Evolutionary conservation across 805 yeast genomes (phyloP), one percentile per base, ranked within the genome.

Genomic region (Komagataella pastoris): DNA sequence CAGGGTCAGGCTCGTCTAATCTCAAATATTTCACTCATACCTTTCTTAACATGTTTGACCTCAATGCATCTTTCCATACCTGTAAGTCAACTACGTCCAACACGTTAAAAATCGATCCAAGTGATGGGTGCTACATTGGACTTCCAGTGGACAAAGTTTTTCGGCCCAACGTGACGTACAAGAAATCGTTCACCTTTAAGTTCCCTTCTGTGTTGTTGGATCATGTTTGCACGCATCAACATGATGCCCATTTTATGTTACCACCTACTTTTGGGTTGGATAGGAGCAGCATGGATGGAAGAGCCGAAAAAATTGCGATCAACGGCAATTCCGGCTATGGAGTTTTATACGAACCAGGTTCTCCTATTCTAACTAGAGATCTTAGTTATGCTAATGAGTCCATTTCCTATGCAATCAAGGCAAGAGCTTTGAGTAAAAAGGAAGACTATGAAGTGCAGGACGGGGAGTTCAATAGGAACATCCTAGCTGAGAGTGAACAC

Each of bases 111-210:
- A 5, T 30, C 5, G 40, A 30, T 2, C 40, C 40, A 5, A 30
- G 50, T 8, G 70, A 66, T 53, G 59, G 56, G 14, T 52, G 68
- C 2, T 19, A 43, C 2, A 53, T 62, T 36, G 75, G 83, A 0
- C 61, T 81, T 5, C 72, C 77, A 0, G 62, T 70, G 52, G 71
- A 70, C 47, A 64, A 79, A 56, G 55, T 70, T 1, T 61, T 81
- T 12, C 59, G 62, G 45, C 83, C 85, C 0, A 66, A 74, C 19
- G 60, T 55, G 1, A 72, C 66, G 51, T 75, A 77, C 57, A 80
- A 79, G 58, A 81, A 81, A 60, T 73, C 70, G 52, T 79, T 81
- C 59, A 70, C 75, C 23, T 81, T 81, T 58, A 75, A 69, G 57
- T 69, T 81, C 48, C 87, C 87, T 0, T 59, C 65, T 17, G 69